Percentiles rank a stretch among this genome's conserved stretches.
Conservation (phyloP, 169 alveolate genomes). For the Plasmodium knowlesi region DNA sequence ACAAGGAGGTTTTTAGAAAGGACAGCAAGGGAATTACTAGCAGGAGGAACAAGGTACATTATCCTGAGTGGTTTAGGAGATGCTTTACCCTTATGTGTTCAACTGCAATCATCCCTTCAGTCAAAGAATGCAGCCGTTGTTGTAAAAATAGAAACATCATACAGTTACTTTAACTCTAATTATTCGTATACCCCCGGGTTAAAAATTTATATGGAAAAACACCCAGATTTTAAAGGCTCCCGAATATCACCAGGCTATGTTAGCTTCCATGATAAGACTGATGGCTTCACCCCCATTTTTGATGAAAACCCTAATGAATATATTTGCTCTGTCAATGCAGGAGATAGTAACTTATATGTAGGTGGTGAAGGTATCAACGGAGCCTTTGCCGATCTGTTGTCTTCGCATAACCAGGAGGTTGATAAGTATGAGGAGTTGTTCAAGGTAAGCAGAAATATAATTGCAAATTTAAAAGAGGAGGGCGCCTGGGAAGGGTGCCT, state of each 20-base stretch:
- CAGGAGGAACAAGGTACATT: constrained; percentile 88
- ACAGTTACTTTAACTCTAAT: constrained; percentile 71
- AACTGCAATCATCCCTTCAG: constrained; percentile 80
- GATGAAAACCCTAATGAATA: constrained; percentile 76
- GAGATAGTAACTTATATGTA: constrained; percentile 75
- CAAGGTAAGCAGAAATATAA: constrained; percentile 26
- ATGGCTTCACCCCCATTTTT: constrained; percentile 69
- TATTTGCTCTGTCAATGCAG: constrained; percentile 79
- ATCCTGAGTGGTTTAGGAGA: constrained; percentile 88
- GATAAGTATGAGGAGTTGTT: constrained; percentile 78
- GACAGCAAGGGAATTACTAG: constrained; percentile 87
- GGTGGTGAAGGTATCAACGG: constrained; percentile 78
- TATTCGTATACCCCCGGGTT: constrained; percentile 86
- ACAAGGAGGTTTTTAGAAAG: constrained; percentile 86
- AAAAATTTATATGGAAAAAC: constrained; percentile 84
- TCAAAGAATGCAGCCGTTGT: constrained; percentile 83
- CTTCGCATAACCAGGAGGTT: constrained; percentile 75
- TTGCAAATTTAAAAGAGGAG: not conserved
- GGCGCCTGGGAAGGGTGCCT: not conserved
- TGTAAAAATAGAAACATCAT: constrained; percentile 79
- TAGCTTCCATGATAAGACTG: constrained; percentile 73
- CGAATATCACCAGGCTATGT: constrained; percentile 87
- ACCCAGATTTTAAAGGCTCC: constrained; percentile 88
- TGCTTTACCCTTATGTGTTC: constrained; percentile 86
- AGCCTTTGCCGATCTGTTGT: constrained; percentile 76